Base-by-base conservation (phyloP, 192 early-diverging fungal genomes). In the Mortierella antarctica region DNA sequence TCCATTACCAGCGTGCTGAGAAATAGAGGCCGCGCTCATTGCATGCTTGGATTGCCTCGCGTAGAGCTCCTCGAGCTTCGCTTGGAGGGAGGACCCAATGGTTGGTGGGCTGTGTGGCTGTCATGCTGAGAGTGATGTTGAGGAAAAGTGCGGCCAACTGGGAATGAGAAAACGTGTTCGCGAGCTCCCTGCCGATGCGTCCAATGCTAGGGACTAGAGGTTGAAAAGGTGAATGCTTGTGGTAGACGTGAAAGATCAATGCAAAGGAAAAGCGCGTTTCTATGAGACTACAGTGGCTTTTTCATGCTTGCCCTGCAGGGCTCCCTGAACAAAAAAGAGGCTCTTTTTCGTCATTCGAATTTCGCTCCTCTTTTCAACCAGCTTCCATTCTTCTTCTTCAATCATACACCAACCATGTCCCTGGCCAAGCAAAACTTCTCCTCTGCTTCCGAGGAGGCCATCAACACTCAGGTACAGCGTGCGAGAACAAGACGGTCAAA, bases 1-100 rank as follows among this genome's bases (percentile, higher is more conserved):
- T 1, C 20, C 50, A 13, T 53, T 92, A 92, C 94, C 94, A 95
- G 74, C 94, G 92, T 12, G 91, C 88, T 8, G 92, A 83, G 82
- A 92, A 87, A 62, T 88, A 85, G 54, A 95, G 86, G 15, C 93
- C 91, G 13, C 93, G 83, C 41, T 90, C 86, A 15, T 88, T 87
- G 73, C 94, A 95, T 10, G 93, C 87, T 4, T 86, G 71, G 7
- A 91, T 82, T 1, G 90, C 87, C 64, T 89, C 70, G 52, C 91
- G 89, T 40, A 95, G 75, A 54, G 75, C 68, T 6, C 47, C 48
- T 15, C 72, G 67, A 31, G 84, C 76, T 57, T 76, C 70, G 31
- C 54, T 59, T 45, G 67, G 11, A n/a, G 76, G 18, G 39, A 75
- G 54, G 20, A 42, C 23, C 66, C 60, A 66, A 9, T 31, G 31